Evolutionary conservation across 768 basidiomycete genomes (phyloP), one percentile per base, ranked within the genome.

Genomic region (Trametes punicea): DNA sequence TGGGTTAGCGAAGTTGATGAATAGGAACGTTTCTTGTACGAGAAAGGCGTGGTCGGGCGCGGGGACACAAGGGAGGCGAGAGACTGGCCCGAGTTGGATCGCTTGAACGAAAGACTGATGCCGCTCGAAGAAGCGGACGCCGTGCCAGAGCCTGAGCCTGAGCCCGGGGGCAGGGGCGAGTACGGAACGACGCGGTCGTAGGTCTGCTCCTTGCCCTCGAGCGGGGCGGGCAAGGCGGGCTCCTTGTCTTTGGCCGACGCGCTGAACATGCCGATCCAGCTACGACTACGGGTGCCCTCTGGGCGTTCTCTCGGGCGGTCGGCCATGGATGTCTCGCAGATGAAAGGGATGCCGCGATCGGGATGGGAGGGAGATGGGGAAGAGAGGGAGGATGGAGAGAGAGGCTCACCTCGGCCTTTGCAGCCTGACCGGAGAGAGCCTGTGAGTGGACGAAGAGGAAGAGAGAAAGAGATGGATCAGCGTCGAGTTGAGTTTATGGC

Each of bases 1-100:
- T 69, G 69, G 39, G 70, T 71, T 36, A 73, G 71, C 59, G 65
- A 59, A 46, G 60, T 65, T 33, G 66, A 60, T 31, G 64, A 74
- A 18, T 69, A 56, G 34, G 69, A 65, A 56, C 66, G 63, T 44
- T 69, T 68, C 55, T 62, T 63, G 56, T 58, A 55, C 46, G 61
- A 56, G 23, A 67, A 56, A 29, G 71, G 71, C 9, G 71, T 68
- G 38, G 63, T 60, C 15, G 70, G 71, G 39, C 69, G 64, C 18
- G 63, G 59, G 4, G 57, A 46, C 21, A 68, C 62, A 53, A 63
- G 61, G 16, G 60, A 34, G 44, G 60, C 64, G 40, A 68, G 67
- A 42, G 70, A 66, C 26, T 60, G 56, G 36, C 69, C 59, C 20
- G 61, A 69, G 57, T 46, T 56, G 57, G 66, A 61, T 5, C 66